Evolutionary conservation across 2,329 filamentous ascomycete genomes (phyloP), one percentile per base, ranked within the genome.

Genomic region (Zelopaecilomyces penicillatus): DNA sequence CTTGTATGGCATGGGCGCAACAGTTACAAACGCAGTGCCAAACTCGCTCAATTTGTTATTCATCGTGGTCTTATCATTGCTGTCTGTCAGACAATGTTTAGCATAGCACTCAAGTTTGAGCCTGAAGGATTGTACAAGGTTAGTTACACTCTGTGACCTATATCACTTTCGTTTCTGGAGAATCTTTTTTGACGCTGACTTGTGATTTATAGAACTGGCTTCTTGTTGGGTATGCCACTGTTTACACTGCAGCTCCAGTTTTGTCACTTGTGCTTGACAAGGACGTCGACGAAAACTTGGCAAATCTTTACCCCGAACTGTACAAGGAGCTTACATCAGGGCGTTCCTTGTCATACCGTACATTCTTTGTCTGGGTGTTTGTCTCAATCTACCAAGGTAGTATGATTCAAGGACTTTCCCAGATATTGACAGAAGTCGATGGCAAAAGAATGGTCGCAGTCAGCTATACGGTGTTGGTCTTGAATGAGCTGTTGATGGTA

Each of bases 1-100:
- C 78, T 98, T n/a, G 89, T 98, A 33, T 98, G 94, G 93, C 94
- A 98, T 62, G 93, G 93, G 1, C 82, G 94, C 30, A 98, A 98
- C 67, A 91, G 84, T 55, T 98, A 98, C 73, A 97, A 97, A 66
- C 81, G 94, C 38, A 88, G 82, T 47, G 93, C 93, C 29, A 98
- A 98, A 67, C 78, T 98, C 27, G 89, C 87, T 1, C 94, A 97
- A 63, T 98, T 98, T 65, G 91, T 98, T 57, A 98, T 98, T 57
- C 94, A 98, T 62, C 85, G 93, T 57, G 93, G 93, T 41, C 72
- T 98, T 37, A 95, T 98, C 58, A 95, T 98, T 58, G 84, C 81
- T 43, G 89, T 97, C 29, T 96, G 90, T 57, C 93, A 98, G 68
- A 97, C 93, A 1, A 89, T 98, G 75, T 98, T 91, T 71, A 94